Percentiles rank a stretch among this genome's conserved stretches.
Conservation (phyloP, 495 filamentous ascomycete species). For the Xylaria intraflava region DNA sequence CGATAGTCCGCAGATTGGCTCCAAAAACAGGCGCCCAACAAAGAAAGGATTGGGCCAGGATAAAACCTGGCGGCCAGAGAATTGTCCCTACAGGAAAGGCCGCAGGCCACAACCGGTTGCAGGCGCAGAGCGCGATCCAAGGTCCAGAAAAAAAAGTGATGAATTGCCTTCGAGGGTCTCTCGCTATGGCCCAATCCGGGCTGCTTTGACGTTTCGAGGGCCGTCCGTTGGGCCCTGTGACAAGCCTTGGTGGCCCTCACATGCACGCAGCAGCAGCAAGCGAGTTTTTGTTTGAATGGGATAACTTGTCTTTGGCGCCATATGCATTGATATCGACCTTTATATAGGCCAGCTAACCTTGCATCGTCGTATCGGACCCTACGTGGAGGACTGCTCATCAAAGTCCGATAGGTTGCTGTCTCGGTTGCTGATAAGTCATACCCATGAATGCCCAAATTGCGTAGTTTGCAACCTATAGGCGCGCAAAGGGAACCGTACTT, state of each 20-base stretch:
- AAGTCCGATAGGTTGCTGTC: neutral
- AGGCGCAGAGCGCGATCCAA: neutral
- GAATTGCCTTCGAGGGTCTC: neutral
- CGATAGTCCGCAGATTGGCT: constrained; percentile 1
- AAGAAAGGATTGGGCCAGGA: neutral
- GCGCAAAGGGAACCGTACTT: neutral
- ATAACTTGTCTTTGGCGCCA: neutral
- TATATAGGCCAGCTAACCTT: neutral
- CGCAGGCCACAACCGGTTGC: neutral
- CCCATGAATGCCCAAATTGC: neutral
- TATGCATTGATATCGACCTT: neutral
- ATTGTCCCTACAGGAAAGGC: neutral
- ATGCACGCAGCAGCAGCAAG: neutral
- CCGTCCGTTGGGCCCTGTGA: neutral
- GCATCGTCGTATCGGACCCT: neutral
- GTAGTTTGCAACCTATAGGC: constrained; percentile 1
- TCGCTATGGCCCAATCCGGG: neutral
- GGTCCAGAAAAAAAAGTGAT: neutral
- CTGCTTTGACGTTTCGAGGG: neutral
- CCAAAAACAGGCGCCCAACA: neutral
- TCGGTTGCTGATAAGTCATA: neutral
- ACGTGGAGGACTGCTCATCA: neutral
- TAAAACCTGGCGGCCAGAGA: constrained; percentile 2
- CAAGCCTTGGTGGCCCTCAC: neutral
- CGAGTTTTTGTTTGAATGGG: neutral